Base-by-base conservation (phyloP, 116 monocot genomes). In the Phalaenopsis hybrid region DNA sequence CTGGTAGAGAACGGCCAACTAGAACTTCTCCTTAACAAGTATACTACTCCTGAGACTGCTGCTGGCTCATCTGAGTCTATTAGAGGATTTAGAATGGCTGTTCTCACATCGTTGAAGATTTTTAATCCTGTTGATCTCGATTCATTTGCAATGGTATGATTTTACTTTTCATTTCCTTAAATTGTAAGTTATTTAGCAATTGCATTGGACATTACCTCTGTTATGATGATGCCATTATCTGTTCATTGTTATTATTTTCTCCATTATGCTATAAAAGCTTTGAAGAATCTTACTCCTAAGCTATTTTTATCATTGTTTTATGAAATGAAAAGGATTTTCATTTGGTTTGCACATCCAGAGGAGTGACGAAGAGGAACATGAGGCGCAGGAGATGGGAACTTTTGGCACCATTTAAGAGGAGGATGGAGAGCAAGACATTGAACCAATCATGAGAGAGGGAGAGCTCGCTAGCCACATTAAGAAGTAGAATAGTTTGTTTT, bases 1-100 rank as follows among this genome's bases (percentile, higher is more conserved):
- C 92, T 99, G 46, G 88, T 99, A 70, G 95, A 99, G 84, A 99
- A 95, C 83, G 95, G 92, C 57, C 93, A 95, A 81, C 81, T 99
- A 18, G 93, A 93, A 57, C 88, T 99, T 52, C 85, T 99, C 65
- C 99, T 99, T 84, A 90, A 94, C 70, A 99, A 95, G 87, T 99
- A 91, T 57, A 95, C 93, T 43, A 77, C 91, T 65, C 85, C 87
- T 81, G 99, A 99, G 49, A 58, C 86, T 69, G 85, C 88, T 63
- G 82, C 91, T 20, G 88, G 85, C 46, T 85, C 94, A 79, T 78
- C 92, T 52, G 94, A 88, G 34, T 78, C 87, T 45, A 90, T 92
- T 63, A 89, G 88, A 88, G 95, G 99, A 81, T 95, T 99, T 78
- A 86, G 93, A 55, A 92, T 99, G 95, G 93, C 94, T 83, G 92